Percentiles rank a stretch among this genome's conserved stretches.
Evolutionary conservation across 164 flowering plant genomes (phyloP).

Genomic region (Piper longum): DNA sequence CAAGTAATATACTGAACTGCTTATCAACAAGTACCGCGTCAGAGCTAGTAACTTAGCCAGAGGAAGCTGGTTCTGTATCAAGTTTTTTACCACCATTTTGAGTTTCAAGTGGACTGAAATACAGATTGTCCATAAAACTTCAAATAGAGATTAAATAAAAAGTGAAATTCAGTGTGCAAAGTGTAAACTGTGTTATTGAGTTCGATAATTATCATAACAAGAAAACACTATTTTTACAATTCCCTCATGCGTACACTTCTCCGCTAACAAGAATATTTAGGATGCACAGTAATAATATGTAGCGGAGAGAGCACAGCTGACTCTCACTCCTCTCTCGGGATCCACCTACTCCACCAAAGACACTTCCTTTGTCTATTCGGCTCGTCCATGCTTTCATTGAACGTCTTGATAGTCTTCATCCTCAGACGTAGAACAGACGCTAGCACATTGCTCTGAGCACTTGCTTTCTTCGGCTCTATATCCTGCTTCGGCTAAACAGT

Average conservation of each 20-base stretch:
- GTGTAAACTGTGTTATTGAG: not conserved
- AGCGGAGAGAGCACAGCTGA: not conserved
- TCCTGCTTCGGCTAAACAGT: constrained; percentile 31
- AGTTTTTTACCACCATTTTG: too few relatives aligned
- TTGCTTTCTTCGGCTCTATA: constrained; percentile 57
- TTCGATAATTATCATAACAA: not conserved
- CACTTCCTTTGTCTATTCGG: constrained; percentile 56
- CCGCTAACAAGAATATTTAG: not conserved
- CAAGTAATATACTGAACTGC: too few relatives aligned
- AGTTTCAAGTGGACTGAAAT: too few relatives aligned
- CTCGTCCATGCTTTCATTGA: constrained; percentile 77
- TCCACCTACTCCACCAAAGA: constrained; percentile 99
- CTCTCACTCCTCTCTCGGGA: constrained; percentile 70
- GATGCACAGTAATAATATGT: not conserved
- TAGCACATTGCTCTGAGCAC: constrained; percentile 54
- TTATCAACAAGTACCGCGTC: too few relatives aligned
- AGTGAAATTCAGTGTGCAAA: too few relatives aligned
- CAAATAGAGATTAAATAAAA: too few relatives aligned
- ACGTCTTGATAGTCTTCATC: constrained; percentile 51
- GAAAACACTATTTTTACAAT: not conserved
- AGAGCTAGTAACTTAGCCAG: too few relatives aligned
- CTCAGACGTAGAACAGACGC: constrained; percentile 68
- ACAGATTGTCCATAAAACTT: too few relatives aligned
- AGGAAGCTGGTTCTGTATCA: too few relatives aligned
- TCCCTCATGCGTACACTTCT: not conserved